Conservation (phyloP, 306 rosid species). For the Begonia fuchsioides region DNA sequence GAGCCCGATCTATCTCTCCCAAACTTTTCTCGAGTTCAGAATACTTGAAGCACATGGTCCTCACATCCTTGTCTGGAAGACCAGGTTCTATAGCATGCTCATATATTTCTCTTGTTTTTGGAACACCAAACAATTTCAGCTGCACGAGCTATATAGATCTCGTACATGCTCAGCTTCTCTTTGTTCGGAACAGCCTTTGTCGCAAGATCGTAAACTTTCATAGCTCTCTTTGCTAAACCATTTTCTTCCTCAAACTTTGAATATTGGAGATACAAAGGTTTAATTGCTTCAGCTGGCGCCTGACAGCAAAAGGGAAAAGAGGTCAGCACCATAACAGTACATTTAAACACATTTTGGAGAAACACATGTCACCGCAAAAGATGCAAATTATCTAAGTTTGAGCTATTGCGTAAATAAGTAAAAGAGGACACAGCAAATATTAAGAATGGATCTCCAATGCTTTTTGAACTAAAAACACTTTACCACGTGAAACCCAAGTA, state of each 20-base stretch:
- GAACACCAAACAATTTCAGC: slow-evolving; percentile 48
- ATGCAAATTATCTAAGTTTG: too few relatives aligned
- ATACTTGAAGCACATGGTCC: slow-evolving; percentile 70
- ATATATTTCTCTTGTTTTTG: slow-evolving; percentile 43
- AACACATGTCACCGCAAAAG: too few relatives aligned
- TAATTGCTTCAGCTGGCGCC: slow-evolving; percentile 52
- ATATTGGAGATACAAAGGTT: slow-evolving; percentile 41
- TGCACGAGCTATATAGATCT: slow-evolving; percentile 82
- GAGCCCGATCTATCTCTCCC: slow-evolving; percentile 90
- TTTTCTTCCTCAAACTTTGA: slow-evolving; percentile 46
- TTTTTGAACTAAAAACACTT: too few relatives aligned
- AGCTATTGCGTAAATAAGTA: too few relatives aligned
- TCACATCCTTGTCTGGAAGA: slow-evolving; percentile 90
- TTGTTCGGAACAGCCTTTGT: slow-evolving; percentile 37
- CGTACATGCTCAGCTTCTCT: slow-evolving; percentile 52
- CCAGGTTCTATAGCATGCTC: slow-evolving; percentile 60
- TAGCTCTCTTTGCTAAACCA: slow-evolving; percentile 46
- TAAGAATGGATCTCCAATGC: too few relatives aligned
- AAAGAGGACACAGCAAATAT: too few relatives aligned
- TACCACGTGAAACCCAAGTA: too few relatives aligned
- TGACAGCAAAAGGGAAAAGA: slow-evolving; percentile 13
- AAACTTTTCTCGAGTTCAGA: slow-evolving; percentile 88
- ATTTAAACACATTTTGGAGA: slow-evolving; percentile 5
- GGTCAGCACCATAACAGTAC: not conserved
- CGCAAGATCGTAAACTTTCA: slow-evolving; percentile 45